Conservation (phyloP, 2,329 filamentous ascomycete genomes). For the Apiospora kogelbergensis region DNA sequence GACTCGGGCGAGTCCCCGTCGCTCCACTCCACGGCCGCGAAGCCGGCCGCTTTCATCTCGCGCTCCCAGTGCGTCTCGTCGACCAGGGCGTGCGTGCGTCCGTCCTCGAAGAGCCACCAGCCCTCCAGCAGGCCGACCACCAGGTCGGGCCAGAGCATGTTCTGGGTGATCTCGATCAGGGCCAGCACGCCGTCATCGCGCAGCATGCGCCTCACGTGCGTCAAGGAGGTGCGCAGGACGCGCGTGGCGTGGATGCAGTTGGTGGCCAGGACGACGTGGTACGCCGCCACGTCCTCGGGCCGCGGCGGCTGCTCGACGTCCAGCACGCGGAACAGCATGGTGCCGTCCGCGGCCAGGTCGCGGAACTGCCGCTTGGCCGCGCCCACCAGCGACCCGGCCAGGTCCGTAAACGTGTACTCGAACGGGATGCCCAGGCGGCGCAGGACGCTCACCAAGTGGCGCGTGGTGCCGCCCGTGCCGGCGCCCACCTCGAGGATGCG, state of each 20-base stretch:
- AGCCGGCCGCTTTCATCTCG: constrained; percentile 22
- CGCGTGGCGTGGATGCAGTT: constrained; percentile 39
- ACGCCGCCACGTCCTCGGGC: constrained; percentile 20
- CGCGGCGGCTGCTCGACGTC: constrained; percentile 29
- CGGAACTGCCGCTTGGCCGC: constrained; percentile 25
- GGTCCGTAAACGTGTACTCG: constrained; percentile 43
- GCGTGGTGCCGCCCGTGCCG: constrained; percentile 43
- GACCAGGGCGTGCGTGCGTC: constrained; percentile 25
- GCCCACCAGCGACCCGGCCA: constrained; percentile 34
- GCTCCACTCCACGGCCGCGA: no score
- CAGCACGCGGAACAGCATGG: constrained; percentile 28
- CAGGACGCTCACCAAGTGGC: constrained; percentile 29
- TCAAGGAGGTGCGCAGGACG: constrained; percentile 23
- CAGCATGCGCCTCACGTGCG: constrained; percentile 28
- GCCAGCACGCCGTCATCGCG: constrained; percentile 28
- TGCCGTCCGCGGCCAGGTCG: not conserved
- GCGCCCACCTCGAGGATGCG: constrained; percentile 43
- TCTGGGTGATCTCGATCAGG: constrained; percentile 31
- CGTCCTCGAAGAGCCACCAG: constrained; percentile 35
- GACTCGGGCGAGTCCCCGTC: constrained; percentile 24
- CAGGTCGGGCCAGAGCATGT: constrained; percentile 31
- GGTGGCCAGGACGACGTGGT: constrained; percentile 32
- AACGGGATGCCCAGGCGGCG: constrained; percentile 23
- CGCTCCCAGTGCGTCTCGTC: constrained; percentile 24
- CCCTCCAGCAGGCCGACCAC: constrained; percentile 35